Conservation (phyloP, 768 basidiomycete genomes). For the Lactarius indigo region DNA sequence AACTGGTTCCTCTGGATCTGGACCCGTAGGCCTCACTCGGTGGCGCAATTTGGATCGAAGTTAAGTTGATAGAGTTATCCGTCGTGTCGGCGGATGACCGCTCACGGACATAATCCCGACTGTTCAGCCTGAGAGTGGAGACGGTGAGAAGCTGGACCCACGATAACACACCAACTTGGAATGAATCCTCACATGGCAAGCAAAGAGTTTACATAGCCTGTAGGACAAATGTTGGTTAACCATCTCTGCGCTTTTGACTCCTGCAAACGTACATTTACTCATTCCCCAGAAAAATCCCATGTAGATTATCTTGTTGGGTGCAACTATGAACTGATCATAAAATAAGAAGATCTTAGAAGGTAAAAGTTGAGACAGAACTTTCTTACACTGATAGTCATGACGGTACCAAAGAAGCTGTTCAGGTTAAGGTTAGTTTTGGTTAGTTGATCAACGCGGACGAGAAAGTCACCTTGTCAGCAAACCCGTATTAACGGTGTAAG, state of each 20-base stretch:
- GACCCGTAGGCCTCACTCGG: not conserved
- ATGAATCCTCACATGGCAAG: conserved; percentile 44
- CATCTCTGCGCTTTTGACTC: not conserved
- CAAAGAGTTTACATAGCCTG: conserved; percentile 52
- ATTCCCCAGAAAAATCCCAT: conserved; percentile 49
- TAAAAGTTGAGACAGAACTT: not conserved
- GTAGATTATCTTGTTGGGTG: conserved; percentile 48
- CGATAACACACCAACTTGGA: too few species aligned
- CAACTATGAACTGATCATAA: conserved; percentile 26
- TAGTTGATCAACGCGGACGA: not conserved
- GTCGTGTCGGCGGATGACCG: not conserved
- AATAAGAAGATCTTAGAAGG: not conserved
- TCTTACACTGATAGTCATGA: conserved; percentile 23
- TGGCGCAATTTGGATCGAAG: not conserved
- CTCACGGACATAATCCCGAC: conserved; percentile 1
- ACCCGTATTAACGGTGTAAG: too few species aligned
- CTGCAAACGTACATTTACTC: conserved; percentile 43
- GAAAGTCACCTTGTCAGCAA: conserved; percentile 27
- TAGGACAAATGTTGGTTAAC: conserved; percentile 7
- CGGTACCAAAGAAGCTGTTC: conserved; percentile 25
- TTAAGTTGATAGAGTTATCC: not conserved
- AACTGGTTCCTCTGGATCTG: not conserved
- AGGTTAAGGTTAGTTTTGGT: not conserved
- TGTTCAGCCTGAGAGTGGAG: conserved; percentile 11
- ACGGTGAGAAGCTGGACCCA: not conserved